Evolutionary conservation across 805 yeast genomes (phyloP), one percentile per base, ranked within the genome.

Genomic region (Candida insectorum): DNA sequence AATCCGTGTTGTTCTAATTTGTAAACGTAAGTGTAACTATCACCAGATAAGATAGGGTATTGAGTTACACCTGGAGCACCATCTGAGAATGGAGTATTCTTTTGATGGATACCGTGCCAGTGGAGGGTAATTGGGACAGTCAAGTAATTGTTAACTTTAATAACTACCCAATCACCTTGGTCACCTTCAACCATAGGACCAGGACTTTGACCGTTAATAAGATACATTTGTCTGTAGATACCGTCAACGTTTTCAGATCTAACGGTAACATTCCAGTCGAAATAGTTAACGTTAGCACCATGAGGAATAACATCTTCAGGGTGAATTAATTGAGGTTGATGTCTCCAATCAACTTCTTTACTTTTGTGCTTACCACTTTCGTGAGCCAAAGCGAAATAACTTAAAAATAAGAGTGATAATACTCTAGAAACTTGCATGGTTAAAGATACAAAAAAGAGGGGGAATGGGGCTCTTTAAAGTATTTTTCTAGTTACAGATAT

Each of bases 31-130:
- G 59, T 52, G 48, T 62, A 73, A 3, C 53, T 36, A 6, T 48
- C 53, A 1, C 74, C 75, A 7, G 69, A 62, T 5, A 51, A 51
- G n/a, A 75, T 69, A 2, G 75, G 71, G 33, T 74, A 65, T 41
- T 75, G 79, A 6, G 76, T 69, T 23, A 73, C 56, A 2, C 68
- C 73, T 0, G 69, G 56, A 1, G 68, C 74, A 12, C 81, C 81
- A 36, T 75, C 81, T 41, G 69, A 58, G 52, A 58, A 66, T 10
- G 66, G 64, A 7, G 75, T 65, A 2, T 67, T 70, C 8, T 59
- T 54, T 37, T 71, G 75, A 7, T 60, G 55, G 33, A 75, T 44
- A 1, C 81, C 81, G 41, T 76, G 81, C 50, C 72, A 74, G 43
- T 75, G 81, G n/a, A 75, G 31, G 1, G 75, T 44, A 0, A 73